Conservation (phyloP, 805 yeast genomes). For the Starmerella floris region DNA sequence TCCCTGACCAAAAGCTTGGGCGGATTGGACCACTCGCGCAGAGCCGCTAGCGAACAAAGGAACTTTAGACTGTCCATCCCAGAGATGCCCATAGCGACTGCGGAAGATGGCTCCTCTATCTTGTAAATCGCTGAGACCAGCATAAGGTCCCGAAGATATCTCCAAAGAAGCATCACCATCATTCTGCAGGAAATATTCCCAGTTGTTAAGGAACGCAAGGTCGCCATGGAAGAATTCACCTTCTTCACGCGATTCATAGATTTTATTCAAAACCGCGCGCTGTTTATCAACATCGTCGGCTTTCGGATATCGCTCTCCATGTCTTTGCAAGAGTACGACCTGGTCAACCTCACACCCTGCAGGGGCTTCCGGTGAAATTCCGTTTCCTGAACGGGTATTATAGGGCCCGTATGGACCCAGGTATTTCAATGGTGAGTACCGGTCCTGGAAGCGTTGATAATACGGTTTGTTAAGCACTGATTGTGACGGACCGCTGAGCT, state of each 20-base stretch:
- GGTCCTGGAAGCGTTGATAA: slow-evolving; percentile 28
- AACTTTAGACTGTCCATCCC: slow-evolving; percentile 28
- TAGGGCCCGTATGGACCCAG: slow-evolving; percentile 42
- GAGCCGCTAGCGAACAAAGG: slow-evolving; percentile 31
- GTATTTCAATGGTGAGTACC: slow-evolving; percentile 34
- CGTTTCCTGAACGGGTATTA: slow-evolving; percentile 35
- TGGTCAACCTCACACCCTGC: slow-evolving; percentile 36
- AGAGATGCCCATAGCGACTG: slow-evolving; percentile 33
- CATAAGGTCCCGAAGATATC: slow-evolving; percentile 33
- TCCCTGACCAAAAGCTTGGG: slow-evolving; percentile 45
- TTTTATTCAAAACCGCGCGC: slow-evolving; percentile 21
- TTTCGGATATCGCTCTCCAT: slow-evolving; percentile 41
- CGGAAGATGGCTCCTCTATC: slow-evolving; percentile 36
- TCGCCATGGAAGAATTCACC: slow-evolving; percentile 9
- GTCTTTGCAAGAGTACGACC: slow-evolving; percentile 39
- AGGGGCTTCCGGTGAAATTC: slow-evolving; percentile 38
- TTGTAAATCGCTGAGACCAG: slow-evolving; percentile 37
- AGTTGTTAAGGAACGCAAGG: slow-evolving; percentile 16
- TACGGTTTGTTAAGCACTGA: slow-evolving; percentile 5
- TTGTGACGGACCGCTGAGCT: not conserved
- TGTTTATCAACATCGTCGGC: slow-evolving; percentile 3
- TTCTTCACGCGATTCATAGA: slow-evolving; percentile 1
- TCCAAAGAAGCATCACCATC: slow-evolving; percentile 32
- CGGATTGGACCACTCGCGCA: slow-evolving; percentile 35
- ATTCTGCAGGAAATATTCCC: slow-evolving; percentile 16